Evolutionary conservation across 768 basidiomycete genomes (phyloP).

Genomic region (Kwoniella sp.): DNA sequence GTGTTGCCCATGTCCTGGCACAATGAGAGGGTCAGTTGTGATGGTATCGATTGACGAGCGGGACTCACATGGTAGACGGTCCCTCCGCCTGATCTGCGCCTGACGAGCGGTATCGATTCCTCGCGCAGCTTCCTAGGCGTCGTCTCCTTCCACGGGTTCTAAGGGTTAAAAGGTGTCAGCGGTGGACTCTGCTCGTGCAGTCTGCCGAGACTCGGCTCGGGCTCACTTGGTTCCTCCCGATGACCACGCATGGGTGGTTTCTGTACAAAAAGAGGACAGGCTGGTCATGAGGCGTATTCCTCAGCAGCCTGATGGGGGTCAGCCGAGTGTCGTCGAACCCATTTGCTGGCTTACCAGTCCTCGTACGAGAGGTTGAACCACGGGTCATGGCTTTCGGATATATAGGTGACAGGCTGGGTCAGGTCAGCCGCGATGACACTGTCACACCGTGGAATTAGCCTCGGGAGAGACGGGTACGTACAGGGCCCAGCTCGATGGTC

Average conservation of each 20-base stretch:
- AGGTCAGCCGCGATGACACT: not conserved
- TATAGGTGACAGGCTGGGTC: constrained; percentile 46
- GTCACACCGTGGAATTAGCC: not conserved
- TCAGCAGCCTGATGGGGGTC: constrained; percentile 63
- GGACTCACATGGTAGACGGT: constrained; percentile 88
- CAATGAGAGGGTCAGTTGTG: not conserved
- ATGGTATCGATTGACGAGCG: too few relatives aligned
- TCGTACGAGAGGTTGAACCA: constrained; percentile 87
- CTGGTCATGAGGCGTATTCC: constrained; percentile 62
- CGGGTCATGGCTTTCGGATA: constrained; percentile 73
- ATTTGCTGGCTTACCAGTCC: constrained; percentile 75
- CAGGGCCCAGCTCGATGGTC: constrained; percentile 33
- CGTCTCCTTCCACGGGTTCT: constrained; percentile 98
- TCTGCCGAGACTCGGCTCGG: not conserved
- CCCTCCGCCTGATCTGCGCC: constrained; percentile 86
- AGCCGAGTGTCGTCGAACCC: constrained; percentile 1
- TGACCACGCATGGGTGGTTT: constrained; percentile 81
- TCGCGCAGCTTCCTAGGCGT: constrained; percentile 62
- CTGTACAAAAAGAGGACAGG: constrained; percentile 84
- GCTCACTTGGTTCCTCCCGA: constrained; percentile 74
- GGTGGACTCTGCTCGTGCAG: not conserved
- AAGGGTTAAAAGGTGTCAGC: not conserved
- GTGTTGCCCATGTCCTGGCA: constrained; percentile 89
- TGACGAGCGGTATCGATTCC: constrained; percentile 66
- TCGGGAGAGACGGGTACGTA: constrained; percentile 9